Evolutionary conservation across 139 green algal genomes (phyloP), one percentile per base, ranked within the genome.

Genomic region (Chlorella sp.): DNA sequence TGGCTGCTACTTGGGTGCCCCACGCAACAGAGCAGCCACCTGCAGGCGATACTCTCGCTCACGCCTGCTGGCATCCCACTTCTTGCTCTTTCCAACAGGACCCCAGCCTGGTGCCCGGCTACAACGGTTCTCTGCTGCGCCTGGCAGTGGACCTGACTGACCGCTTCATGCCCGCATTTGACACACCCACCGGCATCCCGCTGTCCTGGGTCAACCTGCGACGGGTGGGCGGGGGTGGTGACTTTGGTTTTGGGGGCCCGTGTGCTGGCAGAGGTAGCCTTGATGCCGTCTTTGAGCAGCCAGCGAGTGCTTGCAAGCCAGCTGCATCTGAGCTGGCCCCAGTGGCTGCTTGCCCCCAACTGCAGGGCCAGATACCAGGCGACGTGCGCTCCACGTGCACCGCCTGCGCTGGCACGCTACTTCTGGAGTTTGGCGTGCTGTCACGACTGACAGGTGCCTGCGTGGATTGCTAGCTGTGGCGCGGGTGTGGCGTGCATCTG

Each of bases 371-470:
- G 41, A 34, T 92, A 25, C 69, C 79, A 5, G 80, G 78, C 18
- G 92, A 95, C 34, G 90, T 89, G 55, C 90, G 91, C 36, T 47
- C 87, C 32, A 97, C 96, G 13, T 98, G 95, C 84, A 96, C 94
- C n/a, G 95, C 96, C 3, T 97, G 94, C 73, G 96, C 94, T 0
- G 94, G 93, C 36, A 98, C 96, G 11, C 76, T 98, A 82, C 87
- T 97, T 65, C 85, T 98, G 63, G 96, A 98, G 90, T 97, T 98
- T 84, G 94, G 93, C 0, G 65, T 93, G 68, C 89, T 98, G 23
- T 94, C 87, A 0, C 74, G 76, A 3, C 82, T 98, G 30, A 96
- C 92, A 7, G 92, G 65, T 39, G 73, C 0, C n/a, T 1, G 20
- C 44, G 7, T 41, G 13, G 25, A 15, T 11, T 69, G 63, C n/a